Evolutionary conservation across 306 rosid species (phyloP).

Genomic region (Clitoria ternatea): DNA sequence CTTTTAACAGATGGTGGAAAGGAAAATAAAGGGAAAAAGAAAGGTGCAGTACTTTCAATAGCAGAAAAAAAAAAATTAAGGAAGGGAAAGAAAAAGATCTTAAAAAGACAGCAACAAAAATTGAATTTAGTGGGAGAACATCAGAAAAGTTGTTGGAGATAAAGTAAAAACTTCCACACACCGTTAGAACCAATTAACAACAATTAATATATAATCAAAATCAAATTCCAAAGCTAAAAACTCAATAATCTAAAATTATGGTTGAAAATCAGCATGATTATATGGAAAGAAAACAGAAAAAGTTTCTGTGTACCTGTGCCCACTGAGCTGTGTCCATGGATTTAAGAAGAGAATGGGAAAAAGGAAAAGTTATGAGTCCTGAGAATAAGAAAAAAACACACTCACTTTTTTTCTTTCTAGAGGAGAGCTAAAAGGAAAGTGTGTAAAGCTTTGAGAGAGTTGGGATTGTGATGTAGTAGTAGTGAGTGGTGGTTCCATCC

Average conservation of each 20-base stretch:
- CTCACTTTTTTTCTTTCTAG: slow-evolving; percentile 47
- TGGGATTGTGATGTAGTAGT: slow-evolving; percentile 42
- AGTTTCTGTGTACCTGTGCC: slow-evolving; percentile 79
- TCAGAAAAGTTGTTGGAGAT: slow-evolving; percentile 33
- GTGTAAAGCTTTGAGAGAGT: slow-evolving; percentile 39
- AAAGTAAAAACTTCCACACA: slow-evolving; percentile 16
- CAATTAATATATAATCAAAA: slow-evolving; percentile 35
- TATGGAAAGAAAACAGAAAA: slow-evolving; percentile 37
- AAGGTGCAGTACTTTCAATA: slow-evolving; percentile 53
- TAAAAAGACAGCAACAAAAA: slow-evolving; percentile 37
- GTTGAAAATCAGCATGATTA: slow-evolving; percentile 51
- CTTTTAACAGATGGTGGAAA: slow-evolving; percentile 47
- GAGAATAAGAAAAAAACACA: slow-evolving; percentile 44
- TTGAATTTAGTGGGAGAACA: slow-evolving; percentile 45
- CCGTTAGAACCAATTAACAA: slow-evolving; percentile 31
- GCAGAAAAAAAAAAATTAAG: slow-evolving; percentile 16
- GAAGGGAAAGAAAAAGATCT: too few relatives aligned
- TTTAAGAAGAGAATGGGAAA: slow-evolving; percentile 42
- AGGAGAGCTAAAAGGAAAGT: slow-evolving; percentile 58
- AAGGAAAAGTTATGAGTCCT: slow-evolving; percentile 58
- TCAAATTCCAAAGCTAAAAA: slow-evolving; percentile 16
- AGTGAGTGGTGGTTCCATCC: slow-evolving; percentile 51
- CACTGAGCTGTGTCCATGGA: slow-evolving; percentile 97
- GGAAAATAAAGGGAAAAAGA: slow-evolving; percentile 28
- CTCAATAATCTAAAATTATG: slow-evolving; percentile 22